These are phyloP conservation scores for Coelastrella sp. DNA, from an alignment of 139 green algal genomes.

Conservation along the genomic window DNA sequence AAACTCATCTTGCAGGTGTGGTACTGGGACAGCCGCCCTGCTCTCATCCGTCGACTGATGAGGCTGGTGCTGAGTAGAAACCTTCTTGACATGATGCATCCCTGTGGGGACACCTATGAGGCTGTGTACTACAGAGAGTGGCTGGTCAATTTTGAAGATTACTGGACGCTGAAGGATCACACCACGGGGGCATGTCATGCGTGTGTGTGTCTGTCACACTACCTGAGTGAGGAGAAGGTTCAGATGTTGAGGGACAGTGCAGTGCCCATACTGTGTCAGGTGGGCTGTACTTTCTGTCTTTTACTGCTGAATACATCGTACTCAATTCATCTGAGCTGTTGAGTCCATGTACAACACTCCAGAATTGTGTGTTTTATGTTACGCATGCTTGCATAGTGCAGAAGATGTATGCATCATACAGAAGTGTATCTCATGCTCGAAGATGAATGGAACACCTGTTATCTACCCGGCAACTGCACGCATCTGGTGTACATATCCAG, in stretches of 20 bases:
- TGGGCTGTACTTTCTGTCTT: neutral
- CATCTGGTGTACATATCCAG: too few species aligned
- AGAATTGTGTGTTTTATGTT: too few species aligned
- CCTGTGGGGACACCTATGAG: constrained; percentile 25
- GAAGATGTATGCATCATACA: too few species aligned
- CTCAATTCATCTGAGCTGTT: too few species aligned
- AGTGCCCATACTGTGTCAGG: constrained; percentile 35
- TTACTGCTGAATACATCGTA: too few species aligned
- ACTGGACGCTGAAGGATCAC: constrained; percentile 10
- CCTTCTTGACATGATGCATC: constrained; percentile 25
- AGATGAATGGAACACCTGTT: too few species aligned
- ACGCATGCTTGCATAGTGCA: neutral
- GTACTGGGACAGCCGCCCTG: constrained; percentile 31
- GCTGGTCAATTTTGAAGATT: constrained; percentile 17
- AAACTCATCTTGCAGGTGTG: constrained; percentile 9
- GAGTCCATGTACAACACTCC: too few species aligned
- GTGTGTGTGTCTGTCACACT: constrained; percentile 2
- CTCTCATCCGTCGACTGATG: constrained; percentile 21
- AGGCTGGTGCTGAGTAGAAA: constrained; percentile 13
- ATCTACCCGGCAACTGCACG: too few species aligned
- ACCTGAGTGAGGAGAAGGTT: constrained; percentile 26
- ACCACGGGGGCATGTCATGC: constrained; percentile 30
- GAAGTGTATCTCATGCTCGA: too few species aligned
- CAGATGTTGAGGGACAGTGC: constrained; percentile 20
- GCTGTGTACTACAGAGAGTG: constrained; percentile 37